These are phyloP conservation scores for Radiomyces spectabilis DNA, from an alignment of 192 early-diverging fungal species.

Conservation along the genomic window DNA sequence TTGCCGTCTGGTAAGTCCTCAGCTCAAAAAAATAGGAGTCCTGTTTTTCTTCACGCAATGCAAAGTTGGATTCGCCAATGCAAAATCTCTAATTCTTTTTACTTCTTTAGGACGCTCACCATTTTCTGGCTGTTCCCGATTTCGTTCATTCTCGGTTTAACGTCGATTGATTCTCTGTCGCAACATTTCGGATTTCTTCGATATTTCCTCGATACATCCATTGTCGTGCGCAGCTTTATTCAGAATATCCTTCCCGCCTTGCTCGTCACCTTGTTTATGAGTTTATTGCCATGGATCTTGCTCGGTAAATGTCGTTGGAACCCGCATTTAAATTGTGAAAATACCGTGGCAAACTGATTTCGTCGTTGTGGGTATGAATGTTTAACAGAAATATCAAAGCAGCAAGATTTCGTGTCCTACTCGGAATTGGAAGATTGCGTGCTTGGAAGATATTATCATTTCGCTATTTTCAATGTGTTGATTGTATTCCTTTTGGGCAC, in stretches of 20 bases:
- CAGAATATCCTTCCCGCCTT: conserved; percentile 53
- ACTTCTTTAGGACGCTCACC: conserved; percentile 39
- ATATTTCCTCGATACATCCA: conserved; percentile 34
- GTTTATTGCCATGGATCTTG: conserved; percentile 47
- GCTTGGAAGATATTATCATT: conserved; percentile 47
- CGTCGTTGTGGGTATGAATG: too few relatives aligned
- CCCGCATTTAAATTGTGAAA: too few relatives aligned
- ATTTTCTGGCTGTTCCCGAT: conserved; percentile 62
- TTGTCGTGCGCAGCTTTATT: conserved; percentile 34
- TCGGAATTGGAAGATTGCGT: conserved; percentile 50
- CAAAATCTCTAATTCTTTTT: background rate
- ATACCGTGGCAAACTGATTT: too few relatives aligned
- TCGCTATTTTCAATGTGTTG: conserved; percentile 56
- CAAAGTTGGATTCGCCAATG: background rate
- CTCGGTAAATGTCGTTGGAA: conserved; percentile 31
- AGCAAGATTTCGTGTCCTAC: conserved; percentile 47
- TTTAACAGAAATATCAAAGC: conserved; percentile 53
- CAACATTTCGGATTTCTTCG: conserved; percentile 35
- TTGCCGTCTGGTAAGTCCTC: conserved; percentile 14
- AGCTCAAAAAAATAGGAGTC: background rate
- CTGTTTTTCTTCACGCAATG: background rate
- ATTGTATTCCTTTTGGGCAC: conserved; percentile 54
- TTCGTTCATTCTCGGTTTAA: conserved; percentile 46
- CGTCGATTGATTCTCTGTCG: conserved; percentile 41
- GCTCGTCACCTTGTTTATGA: conserved; percentile 44